Evolutionary conservation across 106 monocot species (phyloP), one percentile per base, ranked within the genome.

Genomic region (Narthecium ossifragum): DNA sequence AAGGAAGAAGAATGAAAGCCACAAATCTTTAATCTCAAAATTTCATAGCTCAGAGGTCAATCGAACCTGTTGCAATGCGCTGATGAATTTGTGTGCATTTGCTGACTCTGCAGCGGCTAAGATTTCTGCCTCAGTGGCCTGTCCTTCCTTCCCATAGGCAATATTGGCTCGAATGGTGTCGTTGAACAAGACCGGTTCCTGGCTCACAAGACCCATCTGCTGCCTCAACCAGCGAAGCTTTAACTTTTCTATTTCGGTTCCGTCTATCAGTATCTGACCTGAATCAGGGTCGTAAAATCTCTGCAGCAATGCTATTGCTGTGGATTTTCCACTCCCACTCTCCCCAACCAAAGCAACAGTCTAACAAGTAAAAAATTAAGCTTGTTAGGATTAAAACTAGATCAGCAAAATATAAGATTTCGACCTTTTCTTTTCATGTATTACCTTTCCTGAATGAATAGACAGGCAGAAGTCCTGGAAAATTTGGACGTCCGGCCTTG

Each of bases 291-390:
- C 91, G 18, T 91, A 91, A 63, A 91, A 91, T 52, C 91, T 66
- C 38, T 91, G 71, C 0, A 91, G 61, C 6, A 91, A 71, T 0
- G 76, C 8, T 6, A 91, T 83, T 9, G 71, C 79, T 0, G 91
- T 91, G 0, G 86, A 91, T 58, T 90, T 90, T 7, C 85, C 82
- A 26, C 90, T 79, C 8, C 90, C 90, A 40, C 90, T 90, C 61
- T 90, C 86, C 14, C 91, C 91, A 9, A 83, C 91, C 1, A 86
- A 78, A 0, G 91, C 91, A 23, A 80, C 77, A 21, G 64, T 91
- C 85, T 91, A 64, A 21, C 18, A 3, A n/a, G n/a, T n/a, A n/a
- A n/a, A n/a, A n/a, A n/a, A n/a, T n/a, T n/a, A n/a, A n/a, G n/a
- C n/a, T n/a, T n/a, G n/a, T n/a, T n/a, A n/a, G n/a, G n/a, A n/a